Conservation (phyloP, 2,329 filamentous ascomycete species). For the Thelonectria rubi region DNA sequence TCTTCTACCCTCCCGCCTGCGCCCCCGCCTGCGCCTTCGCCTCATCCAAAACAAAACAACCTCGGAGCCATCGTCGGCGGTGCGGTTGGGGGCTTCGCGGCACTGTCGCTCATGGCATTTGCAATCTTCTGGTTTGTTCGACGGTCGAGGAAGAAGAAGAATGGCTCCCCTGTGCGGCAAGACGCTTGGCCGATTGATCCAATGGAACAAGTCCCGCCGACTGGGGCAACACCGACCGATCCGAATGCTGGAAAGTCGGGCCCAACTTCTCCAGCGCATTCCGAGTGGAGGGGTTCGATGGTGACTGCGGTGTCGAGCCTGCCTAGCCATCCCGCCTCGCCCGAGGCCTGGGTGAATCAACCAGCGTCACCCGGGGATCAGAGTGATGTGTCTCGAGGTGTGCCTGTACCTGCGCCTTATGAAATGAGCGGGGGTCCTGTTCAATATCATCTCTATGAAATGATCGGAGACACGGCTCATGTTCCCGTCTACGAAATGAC, state of each 20-base stretch:
- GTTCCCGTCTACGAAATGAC: background rate
- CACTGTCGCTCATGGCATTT: background rate
- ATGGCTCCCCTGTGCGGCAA: background rate
- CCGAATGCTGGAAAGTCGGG: background rate
- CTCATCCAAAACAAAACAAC: background rate
- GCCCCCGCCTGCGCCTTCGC: background rate
- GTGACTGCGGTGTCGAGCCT: background rate
- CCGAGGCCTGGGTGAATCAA: background rate
- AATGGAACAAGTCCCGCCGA: background rate
- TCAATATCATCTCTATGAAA: background rate
- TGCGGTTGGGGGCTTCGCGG: background rate
- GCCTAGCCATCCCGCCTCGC: background rate
- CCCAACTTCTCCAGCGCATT: background rate
- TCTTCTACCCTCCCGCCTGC: background rate
- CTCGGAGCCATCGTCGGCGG: background rate
- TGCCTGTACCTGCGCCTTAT: background rate
- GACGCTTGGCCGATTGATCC: background rate
- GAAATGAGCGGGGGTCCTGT: background rate
- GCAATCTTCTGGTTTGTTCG: constrained; percentile 1
- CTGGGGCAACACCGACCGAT: background rate
- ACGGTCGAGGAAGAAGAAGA: background rate
- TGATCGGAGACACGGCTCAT: background rate
- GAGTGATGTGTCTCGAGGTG: background rate
- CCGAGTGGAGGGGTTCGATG: constrained; percentile 1
- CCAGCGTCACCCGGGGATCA: background rate